phyloP scores from a whole-genome alignment of 2,329 filamentous ascomycete species.

The Phyllosticta ampelicida region DNA sequence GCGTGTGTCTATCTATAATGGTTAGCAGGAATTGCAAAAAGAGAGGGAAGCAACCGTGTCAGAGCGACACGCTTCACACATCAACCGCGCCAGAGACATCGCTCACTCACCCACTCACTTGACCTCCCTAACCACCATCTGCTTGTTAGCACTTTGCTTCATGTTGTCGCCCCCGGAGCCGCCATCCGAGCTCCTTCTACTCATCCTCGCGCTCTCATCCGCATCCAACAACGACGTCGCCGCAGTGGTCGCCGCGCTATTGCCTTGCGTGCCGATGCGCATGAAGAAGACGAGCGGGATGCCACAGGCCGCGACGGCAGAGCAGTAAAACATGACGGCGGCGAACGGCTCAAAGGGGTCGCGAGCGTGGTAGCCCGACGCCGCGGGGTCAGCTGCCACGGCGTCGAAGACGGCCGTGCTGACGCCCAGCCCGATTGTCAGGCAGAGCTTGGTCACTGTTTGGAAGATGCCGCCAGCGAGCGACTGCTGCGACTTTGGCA shows the following conservation, averaged over 20 bases:
- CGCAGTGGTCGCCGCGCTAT: slow-evolving; percentile 17
- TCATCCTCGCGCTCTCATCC: not conserved
- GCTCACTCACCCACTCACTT: no score
- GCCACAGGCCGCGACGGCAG: slow-evolving; percentile 34
- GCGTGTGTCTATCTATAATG: no score
- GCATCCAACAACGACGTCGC: not conserved
- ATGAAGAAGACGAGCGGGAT: slow-evolving; percentile 43
- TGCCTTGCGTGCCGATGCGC: slow-evolving; percentile 43
- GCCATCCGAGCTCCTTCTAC: no score
- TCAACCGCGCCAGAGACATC: no score
- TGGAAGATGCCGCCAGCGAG: slow-evolving; percentile 59
- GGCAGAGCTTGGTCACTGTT: slow-evolving; percentile 50
- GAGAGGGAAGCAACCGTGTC: no score
- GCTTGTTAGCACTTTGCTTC: no score
- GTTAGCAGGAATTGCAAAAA: no score
- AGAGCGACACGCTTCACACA: no score
- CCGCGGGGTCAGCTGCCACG: slow-evolving; percentile 20
- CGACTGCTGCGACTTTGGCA: slow-evolving; percentile 52
- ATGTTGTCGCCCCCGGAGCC: no score
- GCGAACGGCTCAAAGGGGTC: slow-evolving; percentile 41
- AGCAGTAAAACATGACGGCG: slow-evolving; percentile 41
- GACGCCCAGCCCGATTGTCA: slow-evolving; percentile 50
- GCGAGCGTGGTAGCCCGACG: slow-evolving; percentile 30
- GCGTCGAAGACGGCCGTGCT: slow-evolving; percentile 51
- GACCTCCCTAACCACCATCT: not conserved